These are phyloP conservation scores for Onygenales sp. DNA, from an alignment of 2,329 filamentous ascomycete genomes.

Conservation along the genomic window DNA sequence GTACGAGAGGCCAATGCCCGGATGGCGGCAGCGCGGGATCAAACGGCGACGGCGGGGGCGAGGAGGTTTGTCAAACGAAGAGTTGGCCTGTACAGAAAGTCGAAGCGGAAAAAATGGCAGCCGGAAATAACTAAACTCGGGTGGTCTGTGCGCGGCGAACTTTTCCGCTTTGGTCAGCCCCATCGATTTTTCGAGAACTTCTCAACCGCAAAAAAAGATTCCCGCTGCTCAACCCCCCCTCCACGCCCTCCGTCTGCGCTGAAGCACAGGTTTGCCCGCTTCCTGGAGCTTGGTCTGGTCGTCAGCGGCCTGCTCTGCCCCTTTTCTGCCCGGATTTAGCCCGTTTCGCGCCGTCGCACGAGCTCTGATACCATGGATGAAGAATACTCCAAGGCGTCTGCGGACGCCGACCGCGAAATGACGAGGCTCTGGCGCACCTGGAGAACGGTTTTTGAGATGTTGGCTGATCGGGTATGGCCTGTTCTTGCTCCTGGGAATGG, in stretches of 20 bases:
- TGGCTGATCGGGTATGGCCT: conserved; percentile 67
- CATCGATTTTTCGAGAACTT: conserved; percentile 22
- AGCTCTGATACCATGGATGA: conserved; percentile 27
- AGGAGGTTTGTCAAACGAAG: neutral
- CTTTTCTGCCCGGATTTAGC: neutral
- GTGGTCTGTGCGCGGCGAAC: conserved; percentile 21
- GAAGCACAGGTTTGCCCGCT: no score
- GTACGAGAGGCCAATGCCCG: neutral
- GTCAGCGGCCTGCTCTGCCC: neutral
- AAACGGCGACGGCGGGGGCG: neutral
- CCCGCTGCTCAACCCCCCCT: neutral
- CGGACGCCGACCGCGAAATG: conserved; percentile 32
- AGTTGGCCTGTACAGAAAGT: neutral
- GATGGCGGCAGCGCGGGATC: neutral
- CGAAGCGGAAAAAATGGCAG: neutral
- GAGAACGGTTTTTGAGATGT: conserved; percentile 92
- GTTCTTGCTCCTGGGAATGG: conserved; percentile 5
- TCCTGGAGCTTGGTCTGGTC: neutral
- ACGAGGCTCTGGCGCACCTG: conserved; percentile 85
- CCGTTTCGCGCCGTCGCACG: conserved; percentile 2
- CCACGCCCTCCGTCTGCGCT: neutral
- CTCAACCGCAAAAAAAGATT: neutral
- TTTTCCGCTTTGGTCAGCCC: neutral
- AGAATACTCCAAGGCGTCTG: conserved; percentile 25
- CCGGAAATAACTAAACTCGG: conserved; percentile 16